Evolutionary conservation across 345 rosid genomes (phyloP).

Genomic region (Camelina laxa): DNA sequence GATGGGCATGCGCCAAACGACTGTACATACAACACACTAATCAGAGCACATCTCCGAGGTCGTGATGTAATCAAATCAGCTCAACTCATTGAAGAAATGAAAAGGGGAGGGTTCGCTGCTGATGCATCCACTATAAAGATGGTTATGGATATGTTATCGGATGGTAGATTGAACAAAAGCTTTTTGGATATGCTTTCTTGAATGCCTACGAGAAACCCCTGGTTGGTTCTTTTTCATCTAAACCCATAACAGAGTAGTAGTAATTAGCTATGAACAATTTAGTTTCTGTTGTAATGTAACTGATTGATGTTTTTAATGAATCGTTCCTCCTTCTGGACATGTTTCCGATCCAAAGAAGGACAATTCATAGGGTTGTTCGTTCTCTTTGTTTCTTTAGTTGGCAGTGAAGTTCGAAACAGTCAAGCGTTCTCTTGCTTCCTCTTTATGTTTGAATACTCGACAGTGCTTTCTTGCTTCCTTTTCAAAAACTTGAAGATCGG

Average conservation of each 20-base stretch:
- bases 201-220: neutral
- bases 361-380: neutral
- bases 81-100: neutral
- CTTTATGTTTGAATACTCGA: neutral
- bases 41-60: conserved; percentile 7
- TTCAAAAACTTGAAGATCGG: neutral
- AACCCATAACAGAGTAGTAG: neutral
- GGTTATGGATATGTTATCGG: neutral
- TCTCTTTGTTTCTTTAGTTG: neutral
- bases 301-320: neutral
- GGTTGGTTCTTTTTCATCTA: neutral
- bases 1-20: conserved; percentile 14
- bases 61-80: neutral
- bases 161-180: conserved; percentile 12
- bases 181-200: neutral
- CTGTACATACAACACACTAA: conserved; percentile 30
- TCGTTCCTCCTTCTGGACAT: neutral
- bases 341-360: neutral
- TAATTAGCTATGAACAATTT: neutral
- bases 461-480: neutral
- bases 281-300: neutral
- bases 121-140: neutral
- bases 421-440: too few relatives aligned
- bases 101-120: neutral
- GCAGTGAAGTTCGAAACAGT: neutral